Evolutionary conservation across 352 stramenopile species (phyloP), one percentile per base, ranked within the genome.

Genomic region (Phytophthora cryptogea): DNA sequence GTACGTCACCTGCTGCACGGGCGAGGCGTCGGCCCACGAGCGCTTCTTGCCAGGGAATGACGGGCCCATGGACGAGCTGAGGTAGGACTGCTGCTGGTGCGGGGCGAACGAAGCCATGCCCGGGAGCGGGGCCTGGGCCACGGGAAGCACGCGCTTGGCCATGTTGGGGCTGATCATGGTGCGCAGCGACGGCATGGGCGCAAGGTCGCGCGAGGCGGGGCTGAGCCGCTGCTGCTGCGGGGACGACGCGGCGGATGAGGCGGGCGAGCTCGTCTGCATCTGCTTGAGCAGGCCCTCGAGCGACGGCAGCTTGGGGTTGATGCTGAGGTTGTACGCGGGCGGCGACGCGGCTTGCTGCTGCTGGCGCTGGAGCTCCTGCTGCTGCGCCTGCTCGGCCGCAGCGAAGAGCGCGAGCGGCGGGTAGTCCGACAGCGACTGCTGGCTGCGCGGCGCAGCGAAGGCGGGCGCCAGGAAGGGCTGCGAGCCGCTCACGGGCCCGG

Each of bases 281-380:
- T 84, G 76, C 68, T 83, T 88, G 17, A 90, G 76, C 35, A 90
- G 58, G 0, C 80, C 78, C 33, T 80, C 70, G 48, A 90, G 80
- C 47, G 80, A 87, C 46, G 80, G 80, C 39, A 90, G 62, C 65
- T 81, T 90, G 23, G 72, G 66, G 51, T 68, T 67, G 20, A 73
- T 65, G 46, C 27, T 65, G 5, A 74, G 46, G 39, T 48, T 64
- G 23, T 71, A 27, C 35, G 60, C 30, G 4, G 60, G 46, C 6
- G 32, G 32, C 20, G 46, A 46, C 17, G n/a, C 47, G 8, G 35
- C 53, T 16, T 63, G 48, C 27, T 52, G 61, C 14, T 66, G 53
- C 30, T 66, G 64, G 31, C 48, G 32, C 58, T 64, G 52, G 56
- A 69, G 54, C 54, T 68, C 59, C 17, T 68, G 48, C 26, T 63